Evolutionary conservation across 306 rosid species (phyloP), one percentile per base, ranked within the genome.

Genomic region (Spatholobus suberectus): DNA sequence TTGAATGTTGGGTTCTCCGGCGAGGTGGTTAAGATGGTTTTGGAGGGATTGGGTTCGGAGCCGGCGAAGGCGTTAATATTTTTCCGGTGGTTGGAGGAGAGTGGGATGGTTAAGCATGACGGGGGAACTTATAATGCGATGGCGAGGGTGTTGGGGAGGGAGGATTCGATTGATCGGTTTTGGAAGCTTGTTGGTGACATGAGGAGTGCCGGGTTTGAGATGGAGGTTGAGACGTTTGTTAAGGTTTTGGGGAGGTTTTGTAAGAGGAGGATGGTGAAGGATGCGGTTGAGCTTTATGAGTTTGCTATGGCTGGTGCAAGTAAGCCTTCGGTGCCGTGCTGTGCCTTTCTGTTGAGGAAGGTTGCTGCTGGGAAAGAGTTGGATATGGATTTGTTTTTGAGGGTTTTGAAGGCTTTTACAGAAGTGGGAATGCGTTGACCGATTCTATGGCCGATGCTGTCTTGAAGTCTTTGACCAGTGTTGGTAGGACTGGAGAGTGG

Each of bases 51-150:
- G 38, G 78, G 73, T 18, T 66, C 75, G 7, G 97, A 96, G 20
- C 92, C 96, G 0, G 80, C 43, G 4, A 96, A 92, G 79, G 94
- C 89, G 0, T 82, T 91, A 70, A 87, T 96, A 70, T 89, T 91
- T 84, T 96, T 96, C 77, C 75, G 94, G 86, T 96, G 98, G 99
- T 57, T 94, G 26, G 92, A 87, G 70, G 98, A 96, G 89, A 84
- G 84, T 77, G 92, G 81, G n/a, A 2, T 84, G 82, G 89, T 90
- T 82, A 91, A 88, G 84, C 99, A 92, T 57, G 93, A 94, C 74
- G 89, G 76, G 3, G 15, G 13, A 27, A 90, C 94, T 8, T 96
- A 92, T 83, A 94, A 93, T 81, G 91, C 85, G 1, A 68, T 92
- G 84, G 90, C 94, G 2, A 87, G 82, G 85, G 97, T 91, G 11